A percentile compares a stretch with the other conserved stretches of the same genome.
Evolutionary conservation across 2,329 filamentous ascomycete genomes (phyloP).

Genomic region (Colletotrichum scovillei): DNA sequence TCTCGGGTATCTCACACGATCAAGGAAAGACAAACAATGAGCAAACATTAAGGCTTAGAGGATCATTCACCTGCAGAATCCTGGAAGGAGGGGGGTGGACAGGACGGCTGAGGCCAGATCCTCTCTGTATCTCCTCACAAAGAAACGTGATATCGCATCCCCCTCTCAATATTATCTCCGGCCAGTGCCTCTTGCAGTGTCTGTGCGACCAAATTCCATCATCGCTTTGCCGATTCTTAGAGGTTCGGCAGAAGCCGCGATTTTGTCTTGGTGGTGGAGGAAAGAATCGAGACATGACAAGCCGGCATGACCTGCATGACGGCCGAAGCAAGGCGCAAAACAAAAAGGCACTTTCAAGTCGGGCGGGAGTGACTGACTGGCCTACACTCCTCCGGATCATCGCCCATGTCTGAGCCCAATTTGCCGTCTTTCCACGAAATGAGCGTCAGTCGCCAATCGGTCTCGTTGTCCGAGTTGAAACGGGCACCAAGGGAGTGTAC

Average conservation of each 20-base stretch:
- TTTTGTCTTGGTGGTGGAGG: slow-evolving; percentile 10
- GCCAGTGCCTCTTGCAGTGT: neutral
- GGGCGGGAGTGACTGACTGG: neutral
- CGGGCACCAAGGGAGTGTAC: too few relatives aligned
- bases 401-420: neutral
- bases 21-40: neutral
- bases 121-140: too few relatives aligned
- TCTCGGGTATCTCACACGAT: neutral
- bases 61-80: neutral
- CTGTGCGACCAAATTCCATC: neutral
- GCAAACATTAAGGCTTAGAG: neutral
- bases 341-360: neutral
- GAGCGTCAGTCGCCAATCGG: neutral
- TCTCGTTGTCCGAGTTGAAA: neutral
- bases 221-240: neutral
- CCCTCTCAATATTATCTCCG: neutral
- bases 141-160: neutral
- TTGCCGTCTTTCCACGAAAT: neutral
- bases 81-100: neutral
- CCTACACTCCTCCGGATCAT: neutral
- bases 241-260: neutral
- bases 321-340: slow-evolving; percentile 8
- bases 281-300: slow-evolving; percentile 22
- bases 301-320: slow-evolving; percentile 8
- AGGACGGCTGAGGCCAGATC: neutral